Evolutionary conservation across 306 rosid genomes (phyloP).

Genomic region (Lablab purpureus): DNA sequence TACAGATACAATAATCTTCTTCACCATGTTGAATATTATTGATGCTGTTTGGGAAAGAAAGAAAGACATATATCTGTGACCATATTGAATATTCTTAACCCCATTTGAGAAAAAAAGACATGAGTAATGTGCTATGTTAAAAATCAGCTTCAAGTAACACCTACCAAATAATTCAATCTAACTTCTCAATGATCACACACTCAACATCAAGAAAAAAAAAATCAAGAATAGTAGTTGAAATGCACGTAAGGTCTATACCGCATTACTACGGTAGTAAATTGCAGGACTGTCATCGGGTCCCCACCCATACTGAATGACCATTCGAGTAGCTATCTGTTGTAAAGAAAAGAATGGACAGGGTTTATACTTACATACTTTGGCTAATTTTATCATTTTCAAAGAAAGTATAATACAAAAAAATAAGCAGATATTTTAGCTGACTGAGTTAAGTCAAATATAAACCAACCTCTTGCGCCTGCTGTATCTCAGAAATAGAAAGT

Average conservation of each 20-base stretch:
- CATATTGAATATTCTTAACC: background rate
- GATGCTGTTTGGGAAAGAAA: background rate
- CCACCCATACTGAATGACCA: conserved; percentile 99
- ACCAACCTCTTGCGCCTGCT: conserved; percentile 94
- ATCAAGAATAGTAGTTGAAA: conserved; percentile 28
- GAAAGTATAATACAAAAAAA: conserved; percentile 37
- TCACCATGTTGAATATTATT: background rate
- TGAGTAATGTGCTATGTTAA: background rate
- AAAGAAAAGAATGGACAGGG: conserved; percentile 31
- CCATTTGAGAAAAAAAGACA: background rate
- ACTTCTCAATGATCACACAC: conserved; percentile 24
- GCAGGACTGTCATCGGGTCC: conserved; percentile 99
- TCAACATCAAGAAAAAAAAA: conserved; percentile 14
- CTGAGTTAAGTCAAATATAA: conserved; percentile 32
- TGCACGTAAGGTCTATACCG: conserved; percentile 68
- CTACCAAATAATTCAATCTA: conserved; percentile 26
- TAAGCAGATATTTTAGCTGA: conserved; percentile 30
- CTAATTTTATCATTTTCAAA: conserved; percentile 29
- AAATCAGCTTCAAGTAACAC: conserved; percentile 34
- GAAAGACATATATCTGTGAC: background rate
- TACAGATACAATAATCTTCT: background rate
- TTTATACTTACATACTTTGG: conserved; percentile 19
- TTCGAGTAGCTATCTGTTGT: conserved; percentile 91
- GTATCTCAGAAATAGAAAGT: conserved; percentile 79
- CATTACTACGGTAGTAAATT: conserved; percentile 75